Percentiles rank a stretch among this genome's conserved stretches.
Evolutionary conservation across 2,329 filamentous ascomycete genomes (phyloP).

Genomic region (Alternaria atra): DNA sequence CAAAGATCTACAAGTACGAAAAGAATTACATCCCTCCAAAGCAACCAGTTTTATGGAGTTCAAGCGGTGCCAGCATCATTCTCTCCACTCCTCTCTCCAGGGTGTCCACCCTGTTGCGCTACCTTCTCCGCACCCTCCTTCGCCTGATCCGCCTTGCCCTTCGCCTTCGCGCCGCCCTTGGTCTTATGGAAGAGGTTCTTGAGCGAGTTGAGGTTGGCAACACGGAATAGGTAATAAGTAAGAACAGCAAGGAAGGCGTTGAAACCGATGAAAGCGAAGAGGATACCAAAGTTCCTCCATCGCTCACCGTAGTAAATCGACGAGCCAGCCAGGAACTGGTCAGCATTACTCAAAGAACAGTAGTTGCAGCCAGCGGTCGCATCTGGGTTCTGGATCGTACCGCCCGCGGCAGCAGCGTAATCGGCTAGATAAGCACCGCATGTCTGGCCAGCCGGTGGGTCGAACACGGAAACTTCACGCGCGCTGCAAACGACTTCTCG

Average conservation of each 20-base stretch:
- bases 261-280: slow-evolving; percentile 73
- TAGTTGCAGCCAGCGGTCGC: slow-evolving; percentile 60
- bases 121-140: slow-evolving; percentile 17
- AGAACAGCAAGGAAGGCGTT: slow-evolving; percentile 68
- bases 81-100: slow-evolving; percentile 27
- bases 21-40: neutral
- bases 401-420: slow-evolving; percentile 53
- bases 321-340: slow-evolving; percentile 58
- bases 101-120: slow-evolving; percentile 29
- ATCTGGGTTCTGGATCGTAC: slow-evolving; percentile 53
- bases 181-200: slow-evolving; percentile 25
- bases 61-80: slow-evolving; percentile 21
- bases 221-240: slow-evolving; percentile 63
- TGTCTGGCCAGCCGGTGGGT: slow-evolving; percentile 53
- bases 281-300: slow-evolving; percentile 74
- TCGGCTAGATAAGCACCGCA: slow-evolving; percentile 56
- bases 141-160: slow-evolving; percentile 23
- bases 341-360: slow-evolving; percentile 57
- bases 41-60: neutral
- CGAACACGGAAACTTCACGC: slow-evolving; percentile 54
- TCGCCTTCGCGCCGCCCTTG: slow-evolving; percentile 30
- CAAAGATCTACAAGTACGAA: neutral
- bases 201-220: slow-evolving; percentile 34
- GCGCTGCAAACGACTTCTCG: slow-evolving; percentile 59
- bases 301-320: slow-evolving; percentile 58